phyloP scores from a whole-genome alignment of 257 asterid genomes.

The Salvia hispanica region DNA sequence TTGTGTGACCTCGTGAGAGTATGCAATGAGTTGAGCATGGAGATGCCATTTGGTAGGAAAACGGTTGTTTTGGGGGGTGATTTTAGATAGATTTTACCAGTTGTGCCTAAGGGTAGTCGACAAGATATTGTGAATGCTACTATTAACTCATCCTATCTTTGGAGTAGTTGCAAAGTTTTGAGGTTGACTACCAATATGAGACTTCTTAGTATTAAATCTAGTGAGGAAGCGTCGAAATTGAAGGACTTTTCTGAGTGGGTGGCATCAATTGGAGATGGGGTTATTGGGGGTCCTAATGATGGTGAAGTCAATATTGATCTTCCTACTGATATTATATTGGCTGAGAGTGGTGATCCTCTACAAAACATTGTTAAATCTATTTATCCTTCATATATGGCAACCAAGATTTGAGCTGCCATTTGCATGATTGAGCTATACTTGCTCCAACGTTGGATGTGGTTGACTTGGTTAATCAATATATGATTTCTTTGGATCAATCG shows the following conservation, averaged over 20 bases:
- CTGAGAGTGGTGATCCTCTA: no score
- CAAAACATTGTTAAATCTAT: not conserved
- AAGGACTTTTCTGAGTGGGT: not conserved
- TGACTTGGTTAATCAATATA: no score
- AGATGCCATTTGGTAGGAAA: not conserved
- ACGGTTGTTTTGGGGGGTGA: not conserved
- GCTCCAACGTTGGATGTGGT: no score
- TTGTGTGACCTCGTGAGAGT: not conserved
- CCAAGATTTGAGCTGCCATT: not conserved
- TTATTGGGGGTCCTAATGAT: not conserved
- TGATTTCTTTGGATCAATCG: no score
- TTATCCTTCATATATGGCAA: not conserved
- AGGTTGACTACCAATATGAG: no score
- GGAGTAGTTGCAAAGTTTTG: no score
- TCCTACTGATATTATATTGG: not conserved
- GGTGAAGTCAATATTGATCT: not conserved
- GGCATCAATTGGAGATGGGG: not conserved
- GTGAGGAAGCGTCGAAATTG: not conserved
- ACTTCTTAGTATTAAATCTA: no score
- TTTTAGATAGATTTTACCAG: not conserved
- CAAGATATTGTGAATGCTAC: not conserved
- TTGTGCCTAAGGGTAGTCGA: not conserved
- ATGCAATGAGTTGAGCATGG: not conserved
- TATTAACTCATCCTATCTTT: not conserved
- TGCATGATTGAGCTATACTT: no score